Percentiles rank a stretch among this genome's conserved stretches.
Evolutionary conservation across 2,329 filamentous ascomycete genomes (phyloP).

Genomic region (Chaetomiaceae sp.): DNA sequence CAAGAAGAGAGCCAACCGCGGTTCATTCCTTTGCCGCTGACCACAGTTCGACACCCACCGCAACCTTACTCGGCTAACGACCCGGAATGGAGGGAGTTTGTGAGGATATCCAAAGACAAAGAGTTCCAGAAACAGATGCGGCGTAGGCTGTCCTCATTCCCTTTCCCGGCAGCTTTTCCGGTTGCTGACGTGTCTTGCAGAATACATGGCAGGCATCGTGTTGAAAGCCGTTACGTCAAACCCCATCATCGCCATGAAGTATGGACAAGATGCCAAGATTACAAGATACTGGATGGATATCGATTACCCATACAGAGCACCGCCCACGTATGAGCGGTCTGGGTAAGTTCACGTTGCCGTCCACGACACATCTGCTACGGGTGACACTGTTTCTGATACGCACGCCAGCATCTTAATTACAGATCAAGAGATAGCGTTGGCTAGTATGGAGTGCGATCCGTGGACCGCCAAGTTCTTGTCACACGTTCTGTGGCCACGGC

Average conservation of each 20-base stretch:
- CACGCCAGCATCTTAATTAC: constrained; percentile 44
- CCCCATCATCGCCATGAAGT: constrained; percentile 38
- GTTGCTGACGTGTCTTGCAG: constrained; percentile 30
- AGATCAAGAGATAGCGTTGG: constrained; percentile 45
- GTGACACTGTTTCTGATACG: constrained; percentile 22
- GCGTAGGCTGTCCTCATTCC: constrained; percentile 32
- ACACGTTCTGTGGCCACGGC: constrained; percentile 50
- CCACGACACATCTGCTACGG: background rate
- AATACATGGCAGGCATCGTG: constrained; percentile 42
- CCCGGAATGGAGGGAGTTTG: constrained; percentile 59
- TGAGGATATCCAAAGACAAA: constrained; percentile 52
- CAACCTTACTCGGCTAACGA: constrained; percentile 51
- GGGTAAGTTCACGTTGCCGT: constrained; percentile 45
- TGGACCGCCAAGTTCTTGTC: constrained; percentile 40
- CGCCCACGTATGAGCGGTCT: constrained; percentile 54
- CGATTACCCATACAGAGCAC: constrained; percentile 54
- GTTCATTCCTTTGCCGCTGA: constrained; percentile 61
- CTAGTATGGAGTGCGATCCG: constrained; percentile 45
- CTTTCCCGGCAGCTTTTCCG: background rate
- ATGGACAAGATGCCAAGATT: constrained; percentile 43
- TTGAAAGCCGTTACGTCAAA: constrained; percentile 39
- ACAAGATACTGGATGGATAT: constrained; percentile 56
- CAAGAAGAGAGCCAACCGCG: constrained; percentile 37
- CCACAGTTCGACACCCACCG: constrained; percentile 44
- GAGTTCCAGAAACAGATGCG: constrained; percentile 44